These are phyloP conservation scores for Clathrus columnatus DNA, from an alignment of 768 basidiomycete species.

Conservation along the genomic window DNA sequence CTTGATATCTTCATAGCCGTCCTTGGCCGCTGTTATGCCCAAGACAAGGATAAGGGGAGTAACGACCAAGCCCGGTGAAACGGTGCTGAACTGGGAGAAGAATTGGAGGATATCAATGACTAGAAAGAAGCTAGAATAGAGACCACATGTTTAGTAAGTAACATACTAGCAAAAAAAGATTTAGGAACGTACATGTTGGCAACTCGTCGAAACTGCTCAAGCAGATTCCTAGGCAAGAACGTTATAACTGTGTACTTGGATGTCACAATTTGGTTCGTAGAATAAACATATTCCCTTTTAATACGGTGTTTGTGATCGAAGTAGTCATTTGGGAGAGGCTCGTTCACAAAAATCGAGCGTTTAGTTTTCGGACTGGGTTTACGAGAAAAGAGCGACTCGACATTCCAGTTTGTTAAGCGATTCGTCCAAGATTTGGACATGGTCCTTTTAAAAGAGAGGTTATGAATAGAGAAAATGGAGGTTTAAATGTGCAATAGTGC, in stretches of 20 bases:
- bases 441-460: no score
- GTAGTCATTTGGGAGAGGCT: conserved; percentile 51
- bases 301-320: conserved; percentile 49
- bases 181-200: conserved; percentile 88
- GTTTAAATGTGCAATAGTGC: no score
- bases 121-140: neutral
- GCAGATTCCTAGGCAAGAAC: conserved; percentile 90
- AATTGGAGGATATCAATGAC: conserved; percentile 35
- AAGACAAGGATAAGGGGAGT: conserved; percentile 85
- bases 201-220: conserved; percentile 87
- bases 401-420: conserved; percentile 5
- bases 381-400: conserved; percentile 5
- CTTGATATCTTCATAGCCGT: conserved; percentile 94
- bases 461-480: no score
- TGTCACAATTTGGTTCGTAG: conserved; percentile 53
- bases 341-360: conserved; percentile 48
- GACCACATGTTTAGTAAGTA: conserved; percentile 43
- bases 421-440: conserved; percentile 5
- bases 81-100: conserved; percentile 86
- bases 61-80: conserved; percentile 71
- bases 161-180: conserved; percentile 68
- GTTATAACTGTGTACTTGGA: conserved; percentile 79
- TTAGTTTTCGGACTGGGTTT: conserved; percentile 38
- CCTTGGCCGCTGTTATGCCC: conserved; percentile 85
- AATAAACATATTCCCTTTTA: conserved; percentile 47